phyloP scores from a whole-genome alignment of 176 grass and related monocot species.

The Aegilops umbellulata region DNA sequence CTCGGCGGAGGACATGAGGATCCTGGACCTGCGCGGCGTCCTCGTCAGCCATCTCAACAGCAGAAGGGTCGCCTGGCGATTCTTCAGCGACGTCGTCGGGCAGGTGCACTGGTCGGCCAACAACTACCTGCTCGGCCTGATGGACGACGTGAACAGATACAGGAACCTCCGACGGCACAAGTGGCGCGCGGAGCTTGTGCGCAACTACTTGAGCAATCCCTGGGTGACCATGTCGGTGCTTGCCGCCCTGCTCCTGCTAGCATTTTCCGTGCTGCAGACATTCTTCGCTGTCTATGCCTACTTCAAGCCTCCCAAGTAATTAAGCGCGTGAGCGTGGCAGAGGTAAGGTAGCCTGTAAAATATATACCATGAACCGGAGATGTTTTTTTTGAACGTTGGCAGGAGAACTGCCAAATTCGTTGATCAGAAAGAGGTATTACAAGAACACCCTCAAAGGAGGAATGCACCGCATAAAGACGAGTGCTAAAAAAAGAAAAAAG shows the following conservation, averaged over 20 bases:
- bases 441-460: no score
- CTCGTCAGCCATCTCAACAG: slow-evolving; percentile 22
- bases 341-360: no score
- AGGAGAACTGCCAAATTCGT: no score
- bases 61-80: background rate
- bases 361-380: no score
- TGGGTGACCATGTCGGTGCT: slow-evolving; percentile 40
- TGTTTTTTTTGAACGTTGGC: no score
- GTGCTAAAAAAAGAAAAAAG: no score
- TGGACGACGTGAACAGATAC: slow-evolving; percentile 9
- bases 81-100: slow-evolving; percentile 21
- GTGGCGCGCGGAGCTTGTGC: slow-evolving; percentile 26
- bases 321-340: no score
- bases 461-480: no score
- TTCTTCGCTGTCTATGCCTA: slow-evolving; percentile 25
- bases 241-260: slow-evolving; percentile 18
- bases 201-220: slow-evolving; percentile 47
- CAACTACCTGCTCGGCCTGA: slow-evolving; percentile 22
- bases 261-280: slow-evolving; percentile 22
- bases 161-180: background rate
- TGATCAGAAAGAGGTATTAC: no score
- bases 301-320: slow-evolving; percentile 9
- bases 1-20: slow-evolving; percentile 20
- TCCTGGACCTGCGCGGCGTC: slow-evolving; percentile 22
- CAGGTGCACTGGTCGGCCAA: background rate